Percentiles rank a stretch among this genome's conserved stretches.
Evolutionary conservation across 495 filamentous ascomycete genomes (phyloP).

Genomic region (Wilcoxina mikolae): DNA sequence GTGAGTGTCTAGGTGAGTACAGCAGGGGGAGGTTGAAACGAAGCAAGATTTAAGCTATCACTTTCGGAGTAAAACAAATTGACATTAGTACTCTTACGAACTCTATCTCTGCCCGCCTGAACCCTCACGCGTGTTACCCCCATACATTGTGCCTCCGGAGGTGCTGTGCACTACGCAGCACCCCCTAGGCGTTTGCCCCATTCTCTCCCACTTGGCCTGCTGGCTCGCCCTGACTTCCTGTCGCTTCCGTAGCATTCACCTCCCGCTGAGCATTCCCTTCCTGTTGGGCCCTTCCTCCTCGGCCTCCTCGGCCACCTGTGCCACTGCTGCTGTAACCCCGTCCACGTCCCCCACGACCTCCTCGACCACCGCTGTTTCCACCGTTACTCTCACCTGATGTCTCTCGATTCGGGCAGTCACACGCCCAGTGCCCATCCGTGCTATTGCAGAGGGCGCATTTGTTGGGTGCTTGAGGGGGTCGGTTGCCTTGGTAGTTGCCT

Average conservation of each 20-base stretch:
- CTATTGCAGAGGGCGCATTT: background rate
- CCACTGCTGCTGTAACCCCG: background rate
- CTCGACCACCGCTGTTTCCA: background rate
- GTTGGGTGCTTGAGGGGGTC: background rate
- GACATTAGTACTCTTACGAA: background rate
- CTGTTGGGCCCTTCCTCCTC: too few species aligned
- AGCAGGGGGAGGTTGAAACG: too few species aligned
- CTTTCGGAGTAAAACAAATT: background rate
- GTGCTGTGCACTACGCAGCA: background rate
- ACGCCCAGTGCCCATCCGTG: background rate
- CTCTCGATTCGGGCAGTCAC: background rate
- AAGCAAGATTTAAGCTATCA: background rate
- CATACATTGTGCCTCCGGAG: background rate
- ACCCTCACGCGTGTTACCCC: background rate
- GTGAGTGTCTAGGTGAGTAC: too few species aligned
- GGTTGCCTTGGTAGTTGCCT: too few species aligned
- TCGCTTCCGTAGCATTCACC: too few species aligned
- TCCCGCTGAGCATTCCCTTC: too few species aligned
- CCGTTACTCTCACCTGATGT: too few species aligned
- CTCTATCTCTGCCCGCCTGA: background rate
- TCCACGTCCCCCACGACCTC: background rate
- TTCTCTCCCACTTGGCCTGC: background rate
- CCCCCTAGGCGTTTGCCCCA: background rate
- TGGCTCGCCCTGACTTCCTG: background rate
- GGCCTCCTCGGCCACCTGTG: background rate